These are phyloP conservation scores for Acorus gramineus DNA, from an alignment of 106 monocot species.

Conservation along the genomic window DNA sequence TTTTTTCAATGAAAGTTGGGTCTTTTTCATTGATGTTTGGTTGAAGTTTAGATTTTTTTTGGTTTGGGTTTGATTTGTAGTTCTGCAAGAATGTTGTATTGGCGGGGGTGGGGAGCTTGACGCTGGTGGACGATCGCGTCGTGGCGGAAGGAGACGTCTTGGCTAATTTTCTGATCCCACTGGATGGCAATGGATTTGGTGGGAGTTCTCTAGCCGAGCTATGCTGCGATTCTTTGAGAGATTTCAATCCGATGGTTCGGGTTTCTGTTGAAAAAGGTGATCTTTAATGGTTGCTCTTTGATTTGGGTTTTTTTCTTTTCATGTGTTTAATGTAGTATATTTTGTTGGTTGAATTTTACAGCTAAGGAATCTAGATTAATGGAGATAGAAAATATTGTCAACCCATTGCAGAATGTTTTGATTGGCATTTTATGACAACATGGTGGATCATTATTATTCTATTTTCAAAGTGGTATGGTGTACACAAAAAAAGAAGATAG, in stretches of 20 bases:
- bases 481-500: too few relatives aligned
- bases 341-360: background rate
- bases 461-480: too few relatives aligned
- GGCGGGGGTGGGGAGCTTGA: conserved; percentile 76
- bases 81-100: conserved; percentile 91
- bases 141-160: conserved; percentile 48
- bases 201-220: conserved; percentile 51
- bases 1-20: background rate
- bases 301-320: background rate
- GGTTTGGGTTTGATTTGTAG: conserved; percentile 22
- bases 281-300: background rate
- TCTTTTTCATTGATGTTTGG: background rate
- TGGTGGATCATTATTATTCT: too few relatives aligned
- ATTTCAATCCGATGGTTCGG: conserved; percentile 88
- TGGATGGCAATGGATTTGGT: conserved; percentile 21
- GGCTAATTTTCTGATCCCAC: conserved; percentile 64
- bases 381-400: background rate
- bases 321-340: background rate
- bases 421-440: too few relatives aligned
- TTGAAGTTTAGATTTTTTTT: background rate
- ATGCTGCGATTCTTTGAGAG: conserved; percentile 64
- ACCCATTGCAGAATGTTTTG: too few relatives aligned
- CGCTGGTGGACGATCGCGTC: conserved; percentile 59
- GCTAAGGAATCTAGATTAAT: background rate
- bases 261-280: conserved; percentile 68